A percentile compares a stretch with the other conserved stretches of the same genome.
Evolutionary conservation across 495 filamentous ascomycete genomes (phyloP).

Genomic region (Penicillium verhagenii): DNA sequence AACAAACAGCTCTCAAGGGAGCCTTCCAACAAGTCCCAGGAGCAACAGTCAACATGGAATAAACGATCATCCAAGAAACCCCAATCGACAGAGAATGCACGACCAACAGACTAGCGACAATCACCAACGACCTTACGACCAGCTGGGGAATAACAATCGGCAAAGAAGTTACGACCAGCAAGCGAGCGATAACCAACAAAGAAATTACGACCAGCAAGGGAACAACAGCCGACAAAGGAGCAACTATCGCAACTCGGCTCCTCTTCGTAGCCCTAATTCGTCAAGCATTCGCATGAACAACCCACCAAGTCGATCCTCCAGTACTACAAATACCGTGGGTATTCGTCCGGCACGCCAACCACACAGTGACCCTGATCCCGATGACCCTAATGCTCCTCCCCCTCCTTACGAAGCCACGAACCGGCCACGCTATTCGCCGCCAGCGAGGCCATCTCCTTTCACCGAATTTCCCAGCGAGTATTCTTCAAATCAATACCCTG

Average conservation of each 20-base stretch:
- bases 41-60: too few relatives aligned
- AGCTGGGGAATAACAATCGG: too few relatives aligned
- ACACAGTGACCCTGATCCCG: conserved; percentile 26
- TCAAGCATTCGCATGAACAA: conserved; percentile 18
- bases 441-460: conserved; percentile 51
- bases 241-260: conserved; percentile 10
- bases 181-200: neutral
- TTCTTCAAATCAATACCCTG: conserved; percentile 31
- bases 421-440: conserved; percentile 61
- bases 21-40: too few relatives aligned
- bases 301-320: conserved; percentile 18
- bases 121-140: too few relatives aligned
- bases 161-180: neutral
- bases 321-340: conserved; percentile 21
- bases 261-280: conserved; percentile 7
- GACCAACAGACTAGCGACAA: too few relatives aligned
- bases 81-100: too few relatives aligned
- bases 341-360: conserved; percentile 12
- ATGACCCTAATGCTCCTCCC: conserved; percentile 60
- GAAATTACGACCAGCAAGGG: neutral
- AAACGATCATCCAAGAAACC: too few relatives aligned
- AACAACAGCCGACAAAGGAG: neutral
- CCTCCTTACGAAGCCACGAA: conserved; percentile 78
- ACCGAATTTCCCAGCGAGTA: conserved; percentile 6
- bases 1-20: too few relatives aligned